Evolutionary conservation across 208 protist genomes (phyloP).

Genomic region (Leishmania mexicana): DNA sequence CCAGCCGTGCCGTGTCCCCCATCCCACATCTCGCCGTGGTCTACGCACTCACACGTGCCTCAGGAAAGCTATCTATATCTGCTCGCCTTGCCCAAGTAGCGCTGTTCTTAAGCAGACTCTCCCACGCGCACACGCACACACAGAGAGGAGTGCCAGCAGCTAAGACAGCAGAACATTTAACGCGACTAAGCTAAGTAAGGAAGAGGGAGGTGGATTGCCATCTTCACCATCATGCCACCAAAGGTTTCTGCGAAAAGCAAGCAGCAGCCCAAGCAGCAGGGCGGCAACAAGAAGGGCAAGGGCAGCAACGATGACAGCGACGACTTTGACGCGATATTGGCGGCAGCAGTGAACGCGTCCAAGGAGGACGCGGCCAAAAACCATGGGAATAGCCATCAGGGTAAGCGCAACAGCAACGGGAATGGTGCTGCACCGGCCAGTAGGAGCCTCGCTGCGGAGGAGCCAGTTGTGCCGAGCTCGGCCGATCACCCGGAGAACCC

Average conservation of each 20-base stretch:
- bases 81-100: background rate
- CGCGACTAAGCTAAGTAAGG: too few relatives aligned
- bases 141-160: background rate
- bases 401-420: constrained; percentile 27
- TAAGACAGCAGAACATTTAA: background rate
- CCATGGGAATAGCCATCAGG: constrained; percentile 24
- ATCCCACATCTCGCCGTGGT: background rate
- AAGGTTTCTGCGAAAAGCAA: constrained; percentile 28
- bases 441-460: constrained; percentile 45
- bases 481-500: constrained; percentile 84
- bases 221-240: constrained; percentile 40
- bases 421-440: constrained; percentile 4
- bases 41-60: background rate
- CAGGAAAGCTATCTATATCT: background rate
- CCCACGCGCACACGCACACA: background rate
- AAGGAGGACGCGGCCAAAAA: constrained; percentile 55
- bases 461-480: constrained; percentile 49
- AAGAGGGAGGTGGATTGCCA: background rate
- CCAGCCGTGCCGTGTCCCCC: background rate
- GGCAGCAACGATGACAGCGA: constrained; percentile 53
- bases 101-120: background rate
- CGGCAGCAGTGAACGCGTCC: constrained; percentile 60
- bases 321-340: constrained; percentile 79
- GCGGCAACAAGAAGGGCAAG: constrained; percentile 41
- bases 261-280: constrained; percentile 26